Evolutionary conservation across 169 alveolate species (phyloP).

Genomic region (Cryptosporidium baileyi): DNA sequence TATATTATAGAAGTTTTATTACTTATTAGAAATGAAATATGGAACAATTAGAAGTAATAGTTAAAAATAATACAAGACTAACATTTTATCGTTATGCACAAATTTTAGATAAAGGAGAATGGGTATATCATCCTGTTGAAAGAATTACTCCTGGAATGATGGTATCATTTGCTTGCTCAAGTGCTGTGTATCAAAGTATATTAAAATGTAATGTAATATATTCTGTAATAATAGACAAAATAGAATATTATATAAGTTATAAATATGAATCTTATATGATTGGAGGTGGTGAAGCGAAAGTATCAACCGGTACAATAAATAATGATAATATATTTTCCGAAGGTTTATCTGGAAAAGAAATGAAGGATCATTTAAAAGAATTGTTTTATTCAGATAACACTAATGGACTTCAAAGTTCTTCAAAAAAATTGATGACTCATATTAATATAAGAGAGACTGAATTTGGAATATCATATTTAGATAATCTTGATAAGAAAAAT

Average conservation of each 20-base stretch:
- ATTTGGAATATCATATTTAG: conserved; percentile 4
- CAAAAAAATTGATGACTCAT: conserved; percentile 32
- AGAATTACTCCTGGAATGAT: conserved; percentile 20
- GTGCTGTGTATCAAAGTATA: conserved; percentile 18
- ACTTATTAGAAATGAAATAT: neutral
- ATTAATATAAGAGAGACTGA: conserved; percentile 44
- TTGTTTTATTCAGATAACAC: conserved; percentile 34
- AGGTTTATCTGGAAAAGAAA: neutral
- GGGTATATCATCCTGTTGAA: conserved; percentile 64
- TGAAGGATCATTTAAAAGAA: neutral
- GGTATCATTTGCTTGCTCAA: conserved; percentile 49
- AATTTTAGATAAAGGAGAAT: conserved; percentile 44
- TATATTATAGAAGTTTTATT: neutral
- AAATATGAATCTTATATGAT: conserved; percentile 25
- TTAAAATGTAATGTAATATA: conserved; percentile 12
- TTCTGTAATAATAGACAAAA: conserved; percentile 25
- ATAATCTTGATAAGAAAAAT: neutral
- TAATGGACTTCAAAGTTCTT: conserved; percentile 33
- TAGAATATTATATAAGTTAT: conserved; percentile 41
- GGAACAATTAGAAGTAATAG: conserved; percentile 56
- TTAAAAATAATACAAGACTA: conserved; percentile 43
- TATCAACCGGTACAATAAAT: conserved; percentile 11
- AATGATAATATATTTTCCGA: neutral
- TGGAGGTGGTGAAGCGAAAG: conserved; percentile 45
- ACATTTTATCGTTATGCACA: conserved; percentile 49